Conservation (phyloP, 768 basidiomycete genomes). For the Rhizopogon vulgaris region DNA sequence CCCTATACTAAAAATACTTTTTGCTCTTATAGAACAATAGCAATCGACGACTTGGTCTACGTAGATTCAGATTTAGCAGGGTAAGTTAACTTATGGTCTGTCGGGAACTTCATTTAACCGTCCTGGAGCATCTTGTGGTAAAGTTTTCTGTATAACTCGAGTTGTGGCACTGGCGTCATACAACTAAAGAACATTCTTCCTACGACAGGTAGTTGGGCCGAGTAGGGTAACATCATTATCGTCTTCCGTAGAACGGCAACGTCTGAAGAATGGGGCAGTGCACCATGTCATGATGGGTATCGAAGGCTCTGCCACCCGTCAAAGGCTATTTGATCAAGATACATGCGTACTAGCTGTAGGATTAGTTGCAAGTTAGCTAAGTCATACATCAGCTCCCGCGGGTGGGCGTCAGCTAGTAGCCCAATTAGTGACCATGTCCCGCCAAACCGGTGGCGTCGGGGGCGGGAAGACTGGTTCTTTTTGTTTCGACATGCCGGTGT, state of each 20-base stretch:
- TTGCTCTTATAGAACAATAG: neutral
- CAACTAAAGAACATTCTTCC: neutral
- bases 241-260: neutral
- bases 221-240: neutral
- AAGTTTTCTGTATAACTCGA: neutral
- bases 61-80: too few relatives aligned
- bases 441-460: conserved; percentile 1
- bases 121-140: neutral
- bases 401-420: neutral
- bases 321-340: neutral
- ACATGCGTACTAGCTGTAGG: neutral
- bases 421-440: neutral
- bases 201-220: neutral
- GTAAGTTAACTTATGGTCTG: neutral
- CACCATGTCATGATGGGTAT: neutral
- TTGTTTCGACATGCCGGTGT: neutral
- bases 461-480: neutral
- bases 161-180: neutral
- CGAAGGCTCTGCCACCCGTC: neutral
- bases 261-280: neutral
- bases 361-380: neutral
- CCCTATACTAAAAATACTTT: too few relatives aligned
- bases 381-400: neutral
- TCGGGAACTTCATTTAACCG: neutral
- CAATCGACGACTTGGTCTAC: neutral